These are phyloP conservation scores for Globisporangium mamillatum DNA, from an alignment of 352 stramenopile species.

Conservation along the genomic window DNA sequence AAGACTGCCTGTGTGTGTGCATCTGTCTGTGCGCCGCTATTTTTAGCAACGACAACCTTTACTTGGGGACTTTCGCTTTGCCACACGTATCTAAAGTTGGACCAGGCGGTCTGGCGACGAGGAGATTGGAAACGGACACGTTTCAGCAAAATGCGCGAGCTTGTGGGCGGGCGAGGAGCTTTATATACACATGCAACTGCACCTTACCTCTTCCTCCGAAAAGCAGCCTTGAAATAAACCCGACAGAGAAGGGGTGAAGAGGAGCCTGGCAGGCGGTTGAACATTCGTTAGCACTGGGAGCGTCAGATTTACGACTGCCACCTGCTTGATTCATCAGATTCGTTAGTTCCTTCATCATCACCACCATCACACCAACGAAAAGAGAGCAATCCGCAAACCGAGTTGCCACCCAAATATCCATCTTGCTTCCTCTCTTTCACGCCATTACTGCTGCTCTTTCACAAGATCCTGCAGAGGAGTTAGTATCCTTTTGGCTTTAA, in stretches of 20 bases:
- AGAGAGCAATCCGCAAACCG: neutral
- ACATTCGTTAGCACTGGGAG: neutral
- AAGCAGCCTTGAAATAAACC: slow-evolving; percentile 1
- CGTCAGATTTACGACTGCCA: neutral
- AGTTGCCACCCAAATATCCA: slow-evolving; percentile 4
- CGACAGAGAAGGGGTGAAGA: neutral
- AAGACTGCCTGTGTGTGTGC: neutral
- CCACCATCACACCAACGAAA: neutral
- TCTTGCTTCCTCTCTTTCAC: slow-evolving; percentile 2
- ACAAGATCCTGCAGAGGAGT: neutral
- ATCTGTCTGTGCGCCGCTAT: neutral
- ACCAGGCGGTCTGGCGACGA: neutral
- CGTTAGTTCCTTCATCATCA: neutral
- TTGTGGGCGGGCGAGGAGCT: neutral
- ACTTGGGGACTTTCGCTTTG: slow-evolving; percentile 4
- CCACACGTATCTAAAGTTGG: slow-evolving; percentile 12
- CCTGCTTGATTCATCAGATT: neutral
- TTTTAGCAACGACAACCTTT: slow-evolving; percentile 9
- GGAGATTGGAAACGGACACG: slow-evolving; percentile 11
- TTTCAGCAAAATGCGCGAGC: neutral
- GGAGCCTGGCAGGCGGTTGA: neutral
- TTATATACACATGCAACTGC: slow-evolving; percentile 3
- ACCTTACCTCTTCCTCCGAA: neutral
- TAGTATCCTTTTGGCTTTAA: neutral
- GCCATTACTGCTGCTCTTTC: neutral